A percentile compares a stretch with the other conserved stretches of the same genome.
These are phyloP conservation scores for Mallotus nudiflorus DNA, from an alignment of 345 rosid genomes.

Conservation along the genomic window DNA sequence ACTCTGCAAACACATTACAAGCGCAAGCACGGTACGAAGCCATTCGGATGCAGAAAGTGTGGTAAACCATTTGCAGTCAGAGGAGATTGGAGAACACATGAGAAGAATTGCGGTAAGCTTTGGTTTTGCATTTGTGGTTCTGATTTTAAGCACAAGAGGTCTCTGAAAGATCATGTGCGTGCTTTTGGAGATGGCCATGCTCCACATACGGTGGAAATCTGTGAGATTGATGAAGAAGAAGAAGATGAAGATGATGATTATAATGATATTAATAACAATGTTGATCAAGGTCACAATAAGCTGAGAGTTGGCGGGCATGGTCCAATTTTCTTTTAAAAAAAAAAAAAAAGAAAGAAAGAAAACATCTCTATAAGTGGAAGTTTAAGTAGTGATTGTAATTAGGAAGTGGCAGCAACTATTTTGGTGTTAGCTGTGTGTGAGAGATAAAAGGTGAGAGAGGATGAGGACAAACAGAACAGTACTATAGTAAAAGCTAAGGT, in stretches of 20 bases:
- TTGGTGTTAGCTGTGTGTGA: background rate
- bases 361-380: background rate
- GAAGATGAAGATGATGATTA: conserved; percentile 12
- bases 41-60: conserved; percentile 26
- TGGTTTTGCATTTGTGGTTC: conserved; percentile 34
- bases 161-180: conserved; percentile 28
- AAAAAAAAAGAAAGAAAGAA: background rate
- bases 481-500: conserved; percentile 26
- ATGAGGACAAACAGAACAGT: conserved; percentile 22
- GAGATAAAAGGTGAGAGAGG: conserved; percentile 14
- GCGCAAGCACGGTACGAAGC: conserved; percentile 25
- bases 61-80: conserved; percentile 23
- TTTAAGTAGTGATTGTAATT: conserved; percentile 12
- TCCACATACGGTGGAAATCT: conserved; percentile 13
- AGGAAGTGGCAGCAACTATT: conserved; percentile 5
- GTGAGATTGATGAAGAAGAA: background rate
- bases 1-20: conserved; percentile 30
- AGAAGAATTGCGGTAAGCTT: conserved; percentile 30
- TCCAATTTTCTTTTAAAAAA: conserved; percentile 16
- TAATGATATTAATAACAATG: background rate
- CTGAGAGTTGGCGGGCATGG: conserved; percentile 1
- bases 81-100: conserved; percentile 32
- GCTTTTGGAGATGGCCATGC: conserved; percentile 30
- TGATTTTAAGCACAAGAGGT: conserved; percentile 33
- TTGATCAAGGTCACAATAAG: background rate